Evolutionary conservation across 345 rosid species (phyloP).

Genomic region (Ceriops decandra): DNA sequence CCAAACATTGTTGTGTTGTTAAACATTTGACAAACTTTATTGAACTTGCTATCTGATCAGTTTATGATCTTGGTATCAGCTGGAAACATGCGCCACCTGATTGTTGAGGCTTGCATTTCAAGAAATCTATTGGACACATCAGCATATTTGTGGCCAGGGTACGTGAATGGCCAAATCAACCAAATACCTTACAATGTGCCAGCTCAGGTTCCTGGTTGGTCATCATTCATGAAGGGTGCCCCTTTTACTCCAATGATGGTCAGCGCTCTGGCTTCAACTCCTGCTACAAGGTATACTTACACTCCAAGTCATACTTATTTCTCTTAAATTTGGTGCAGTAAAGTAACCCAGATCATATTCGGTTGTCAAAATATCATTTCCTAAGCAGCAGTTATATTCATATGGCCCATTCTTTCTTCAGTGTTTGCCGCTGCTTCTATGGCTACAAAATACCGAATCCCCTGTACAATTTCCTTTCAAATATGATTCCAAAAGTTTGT

Average conservation of each 20-base stretch:
- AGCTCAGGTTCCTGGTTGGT: slow-evolving; percentile 67
- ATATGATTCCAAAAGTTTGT: not conserved
- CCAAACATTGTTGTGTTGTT: no score
- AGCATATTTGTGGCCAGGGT: slow-evolving; percentile 91
- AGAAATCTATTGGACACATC: slow-evolving; percentile 88
- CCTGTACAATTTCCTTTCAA: slow-evolving; percentile 3
- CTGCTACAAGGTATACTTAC: slow-evolving; percentile 78
- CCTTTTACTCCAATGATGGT: slow-evolving; percentile 61
- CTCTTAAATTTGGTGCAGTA: slow-evolving; percentile 9
- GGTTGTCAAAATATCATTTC: slow-evolving; percentile 1
- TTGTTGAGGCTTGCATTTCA: slow-evolving; percentile 94
- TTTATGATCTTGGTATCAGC: slow-evolving; percentile 39
- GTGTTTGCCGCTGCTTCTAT: not conserved
- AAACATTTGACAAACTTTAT: no score
- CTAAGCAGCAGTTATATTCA: not conserved
- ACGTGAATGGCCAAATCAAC: slow-evolving; percentile 49
- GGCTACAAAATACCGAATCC: no score
- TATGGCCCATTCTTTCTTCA: not conserved
- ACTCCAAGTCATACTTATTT: not conserved
- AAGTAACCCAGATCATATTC: not conserved
- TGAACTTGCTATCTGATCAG: no score
- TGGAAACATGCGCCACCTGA: slow-evolving; percentile 92
- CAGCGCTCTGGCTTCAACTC: slow-evolving; percentile 64
- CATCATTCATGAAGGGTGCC: slow-evolving; percentile 78
- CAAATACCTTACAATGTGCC: slow-evolving; percentile 57